phyloP scores from a whole-genome alignment of 345 rosid genomes.

The Erodium maritimum region DNA sequence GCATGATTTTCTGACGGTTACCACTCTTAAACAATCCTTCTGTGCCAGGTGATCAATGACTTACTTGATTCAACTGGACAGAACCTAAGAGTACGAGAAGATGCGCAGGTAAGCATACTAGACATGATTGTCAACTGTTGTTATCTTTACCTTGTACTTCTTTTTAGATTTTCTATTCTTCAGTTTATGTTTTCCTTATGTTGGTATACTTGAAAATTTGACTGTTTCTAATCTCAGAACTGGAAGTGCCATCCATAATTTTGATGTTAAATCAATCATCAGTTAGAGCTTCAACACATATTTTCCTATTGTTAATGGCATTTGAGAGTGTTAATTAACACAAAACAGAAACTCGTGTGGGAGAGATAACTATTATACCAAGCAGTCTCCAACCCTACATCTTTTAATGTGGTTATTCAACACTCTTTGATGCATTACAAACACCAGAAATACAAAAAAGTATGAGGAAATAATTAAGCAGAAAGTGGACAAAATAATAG shows the following conservation, averaged over 20 bases:
- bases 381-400: too few relatives aligned
- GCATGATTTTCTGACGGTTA: not conserved
- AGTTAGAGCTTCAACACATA: too few relatives aligned
- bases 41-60: conserved; percentile 75
- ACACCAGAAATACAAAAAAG: too few relatives aligned
- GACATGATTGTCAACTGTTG: not conserved
- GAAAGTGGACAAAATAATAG: too few relatives aligned
- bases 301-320: too few relatives aligned
- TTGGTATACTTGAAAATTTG: not conserved
- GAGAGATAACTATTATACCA: too few relatives aligned
- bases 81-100: conserved; percentile 86
- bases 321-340: too few relatives aligned
- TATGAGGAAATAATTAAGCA: too few relatives aligned
- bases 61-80: conserved; percentile 82
- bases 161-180: not conserved
- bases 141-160: not conserved
- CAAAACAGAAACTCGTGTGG: too few relatives aligned
- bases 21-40: not conserved
- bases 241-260: not conserved
- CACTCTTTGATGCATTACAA: too few relatives aligned
- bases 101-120: conserved; percentile 52
- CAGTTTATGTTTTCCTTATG: not conserved
- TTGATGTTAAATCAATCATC: too few relatives aligned
- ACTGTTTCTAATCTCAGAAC: not conserved
- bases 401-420: too few relatives aligned